phyloP scores from a whole-genome alignment of 2,329 filamentous ascomycete genomes.

The Thielaviopsis populi region DNA sequence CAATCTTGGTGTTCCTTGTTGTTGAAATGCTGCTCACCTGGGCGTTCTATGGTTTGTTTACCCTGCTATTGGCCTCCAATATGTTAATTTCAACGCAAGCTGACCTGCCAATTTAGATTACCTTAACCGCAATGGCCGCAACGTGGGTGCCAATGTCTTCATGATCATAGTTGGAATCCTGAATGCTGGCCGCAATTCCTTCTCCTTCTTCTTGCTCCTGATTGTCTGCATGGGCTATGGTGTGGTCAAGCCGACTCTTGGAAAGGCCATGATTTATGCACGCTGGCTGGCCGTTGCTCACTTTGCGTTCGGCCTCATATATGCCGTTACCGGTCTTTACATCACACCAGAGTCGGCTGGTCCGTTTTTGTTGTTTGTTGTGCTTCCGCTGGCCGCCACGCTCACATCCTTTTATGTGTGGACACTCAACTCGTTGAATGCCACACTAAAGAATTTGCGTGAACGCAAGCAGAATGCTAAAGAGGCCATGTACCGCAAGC shows the following conservation, averaged over 20 bases:
- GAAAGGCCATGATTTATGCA: constrained; percentile 86
- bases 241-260: constrained; percentile 85
- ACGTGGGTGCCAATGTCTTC: constrained; percentile 65
- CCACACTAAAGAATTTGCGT: constrained; percentile 89
- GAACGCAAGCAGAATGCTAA: constrained; percentile 91
- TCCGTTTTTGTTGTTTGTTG: constrained; percentile 79
- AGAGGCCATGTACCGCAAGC: constrained; percentile 89
- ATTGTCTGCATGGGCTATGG: constrained; percentile 99
- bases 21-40: constrained; percentile 97
- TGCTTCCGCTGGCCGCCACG: constrained; percentile 79
- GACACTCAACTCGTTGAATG: constrained; percentile 89
- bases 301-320: constrained; percentile 88
- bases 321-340: constrained; percentile 76
- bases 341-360: constrained; percentile 79
- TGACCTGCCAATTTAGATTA: constrained; percentile 46
- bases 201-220: constrained; percentile 92
- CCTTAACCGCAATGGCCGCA: constrained; percentile 78
- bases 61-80: constrained; percentile 16
- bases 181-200: constrained; percentile 88
- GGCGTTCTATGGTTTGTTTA: constrained; percentile 70
- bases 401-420: constrained; percentile 96
- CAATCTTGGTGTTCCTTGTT: constrained; percentile 85
- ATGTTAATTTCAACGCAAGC: constrained; percentile 22
- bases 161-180: constrained; percentile 85
- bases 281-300: constrained; percentile 81